Conservation (phyloP, 805 yeast genomes). For the Myxozyma mucilagina region DNA sequence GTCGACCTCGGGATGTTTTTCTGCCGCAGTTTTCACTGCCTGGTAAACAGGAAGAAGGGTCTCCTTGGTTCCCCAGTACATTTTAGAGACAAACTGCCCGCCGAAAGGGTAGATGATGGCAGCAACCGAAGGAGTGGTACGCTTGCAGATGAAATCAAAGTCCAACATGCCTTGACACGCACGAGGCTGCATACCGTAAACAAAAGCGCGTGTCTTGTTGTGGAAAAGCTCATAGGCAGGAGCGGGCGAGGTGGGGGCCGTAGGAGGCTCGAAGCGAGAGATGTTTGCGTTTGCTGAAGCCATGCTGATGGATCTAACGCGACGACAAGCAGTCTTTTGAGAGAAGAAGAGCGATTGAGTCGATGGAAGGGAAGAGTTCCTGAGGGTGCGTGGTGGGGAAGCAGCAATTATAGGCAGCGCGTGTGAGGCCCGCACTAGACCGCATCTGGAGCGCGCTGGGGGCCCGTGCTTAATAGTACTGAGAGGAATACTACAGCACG, state of each 20-base stretch:
- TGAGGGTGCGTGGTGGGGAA: constrained; percentile 5
- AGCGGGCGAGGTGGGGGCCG: constrained; percentile 35
- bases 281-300: constrained; percentile 34
- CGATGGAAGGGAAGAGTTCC: not conserved
- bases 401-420: constrained; percentile 4
- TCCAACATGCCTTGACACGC: constrained; percentile 54
- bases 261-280: constrained; percentile 38
- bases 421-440: constrained; percentile 6
- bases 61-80: constrained; percentile 54
- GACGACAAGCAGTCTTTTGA: not conserved
- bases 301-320: not conserved
- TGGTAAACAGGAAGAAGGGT: constrained; percentile 50
- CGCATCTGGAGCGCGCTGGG: constrained; percentile 6
- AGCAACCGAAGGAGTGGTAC: constrained; percentile 49
- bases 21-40: constrained; percentile 45
- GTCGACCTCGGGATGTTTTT: constrained; percentile 50
- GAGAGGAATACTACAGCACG: constrained; percentile 11
- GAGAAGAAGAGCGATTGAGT: not conserved
- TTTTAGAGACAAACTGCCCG: constrained; percentile 48
- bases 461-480: not conserved
- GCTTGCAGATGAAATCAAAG: constrained; percentile 49
- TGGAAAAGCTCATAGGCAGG: constrained; percentile 45
- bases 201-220: constrained; percentile 48
- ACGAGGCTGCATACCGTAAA: constrained; percentile 49
- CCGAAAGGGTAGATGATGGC: constrained; percentile 52